Base-by-base conservation (phyloP, 83 land plant species). In the Isoetes engelmannii region DNA sequence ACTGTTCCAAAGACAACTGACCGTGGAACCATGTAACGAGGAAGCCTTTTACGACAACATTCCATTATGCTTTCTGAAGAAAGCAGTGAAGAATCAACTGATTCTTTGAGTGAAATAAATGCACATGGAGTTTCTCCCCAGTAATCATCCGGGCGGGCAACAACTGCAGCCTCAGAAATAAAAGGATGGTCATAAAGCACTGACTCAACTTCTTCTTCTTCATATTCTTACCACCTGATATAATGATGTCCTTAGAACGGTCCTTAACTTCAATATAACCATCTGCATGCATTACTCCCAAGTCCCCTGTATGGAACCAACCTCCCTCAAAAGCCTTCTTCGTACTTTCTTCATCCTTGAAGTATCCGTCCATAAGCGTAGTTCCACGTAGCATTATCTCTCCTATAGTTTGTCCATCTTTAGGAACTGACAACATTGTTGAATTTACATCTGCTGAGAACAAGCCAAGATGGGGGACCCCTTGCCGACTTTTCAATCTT, bases 151-250 rank as follows among this genome's bases (percentile, higher is more conserved):
- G 96, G 96, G 43, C 90, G 75, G 12, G 80, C 93, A n/a, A 91
- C 96, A 0, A 91, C 93, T 2, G 96, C 96, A 7, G 93, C 96
- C 49, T 91, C 93, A 6, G 84, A 78, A 2, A 91, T 75, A 2
- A 83, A 73, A 44, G 96, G 93, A 71, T 91, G 94, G 48, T 74
- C 71, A 61, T 75, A 89, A 21, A 92, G 45, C 37, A 83, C 84
- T 0, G 89, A 74, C 61, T 93, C 98, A 28, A 93, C 92, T 72
- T 93, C 96, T 13, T 90, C 89, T 75, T 72, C 96, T 85, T 8
- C n/a, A 93, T 82, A 45, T 93, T 93, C 70, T 93, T 96, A 54
- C 98, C 98, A 7, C 98, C 98, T 1, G 98, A 89, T 5, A 92
- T 92, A 55, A 92, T 90, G 10, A 92, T 85, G 64, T 92, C 98